A percentile compares a stretch with the other conserved stretches of the same genome.
These are phyloP conservation scores for Grosmannia clavigera DNA, from an alignment of 2,329 filamentous ascomycete species.

Conservation along the genomic window DNA sequence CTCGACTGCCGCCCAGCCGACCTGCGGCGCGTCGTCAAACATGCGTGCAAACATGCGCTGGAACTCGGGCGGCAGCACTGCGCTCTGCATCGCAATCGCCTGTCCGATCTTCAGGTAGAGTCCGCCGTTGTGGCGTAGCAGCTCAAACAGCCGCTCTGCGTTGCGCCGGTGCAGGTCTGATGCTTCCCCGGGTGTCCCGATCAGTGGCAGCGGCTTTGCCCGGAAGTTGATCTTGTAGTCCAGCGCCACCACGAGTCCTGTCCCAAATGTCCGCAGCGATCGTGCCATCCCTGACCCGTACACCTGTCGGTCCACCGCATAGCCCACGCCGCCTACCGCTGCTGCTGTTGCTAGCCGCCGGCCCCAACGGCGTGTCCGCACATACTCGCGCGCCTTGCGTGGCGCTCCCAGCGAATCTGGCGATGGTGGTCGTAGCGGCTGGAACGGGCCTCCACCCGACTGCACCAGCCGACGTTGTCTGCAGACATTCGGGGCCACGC, in stretches of 20 bases:
- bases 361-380: constrained; percentile 59
- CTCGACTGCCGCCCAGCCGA: constrained; percentile 75
- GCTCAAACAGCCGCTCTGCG: constrained; percentile 68
- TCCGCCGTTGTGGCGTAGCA: constrained; percentile 78
- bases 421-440: constrained; percentile 62
- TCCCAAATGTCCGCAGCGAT: constrained; percentile 68
- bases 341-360: constrained; percentile 57
- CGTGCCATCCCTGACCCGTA: constrained; percentile 72
- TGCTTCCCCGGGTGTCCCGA: constrained; percentile 44
- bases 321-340: constrained; percentile 46
- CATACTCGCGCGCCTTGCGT: constrained; percentile 56
- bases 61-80: constrained; percentile 84
- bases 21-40: constrained; percentile 97
- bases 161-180: constrained; percentile 71
- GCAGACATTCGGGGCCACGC: neutral
- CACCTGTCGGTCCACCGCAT: constrained; percentile 57
- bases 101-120: constrained; percentile 97
- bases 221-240: constrained; percentile 98
- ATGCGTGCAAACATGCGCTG: constrained; percentile 92
- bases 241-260: constrained; percentile 66
- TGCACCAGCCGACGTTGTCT: neutral
- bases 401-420: constrained; percentile 68
- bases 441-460: constrained; percentile 31
- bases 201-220: constrained; percentile 49
- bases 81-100: constrained; percentile 96